These are phyloP conservation scores for Arthonia radiata DNA, from an alignment of 495 filamentous ascomycete species.

Conservation along the genomic window DNA sequence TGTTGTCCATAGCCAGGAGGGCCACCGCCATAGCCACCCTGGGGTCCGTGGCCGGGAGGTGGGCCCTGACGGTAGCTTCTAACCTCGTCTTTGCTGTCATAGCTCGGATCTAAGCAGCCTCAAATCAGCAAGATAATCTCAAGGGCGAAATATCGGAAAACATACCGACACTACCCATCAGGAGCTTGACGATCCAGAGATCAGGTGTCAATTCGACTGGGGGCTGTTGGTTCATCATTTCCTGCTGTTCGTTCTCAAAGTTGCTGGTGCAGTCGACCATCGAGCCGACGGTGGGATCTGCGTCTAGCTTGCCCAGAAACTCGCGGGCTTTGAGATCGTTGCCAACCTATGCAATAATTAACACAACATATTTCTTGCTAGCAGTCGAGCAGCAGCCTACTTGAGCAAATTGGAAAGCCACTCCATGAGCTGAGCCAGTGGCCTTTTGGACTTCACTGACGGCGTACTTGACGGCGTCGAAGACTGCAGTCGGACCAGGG, in stretches of 20 bases:
- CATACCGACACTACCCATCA: conserved; percentile 50
- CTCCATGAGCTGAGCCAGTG: conserved; percentile 24
- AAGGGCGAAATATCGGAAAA: too few relatives aligned
- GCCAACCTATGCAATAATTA: conserved; percentile 52
- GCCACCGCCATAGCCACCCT: conserved; percentile 6
- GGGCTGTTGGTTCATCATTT: conserved; percentile 30
- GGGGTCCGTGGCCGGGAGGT: conserved; percentile 3
- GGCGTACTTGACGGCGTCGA: conserved; percentile 25
- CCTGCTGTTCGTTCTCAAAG: conserved; percentile 39
- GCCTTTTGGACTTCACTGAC: conserved; percentile 19
- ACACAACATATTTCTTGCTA: too few relatives aligned
- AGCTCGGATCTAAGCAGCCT: conserved; percentile 34
- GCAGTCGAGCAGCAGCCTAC: too few relatives aligned
- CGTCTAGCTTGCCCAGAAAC: conserved; percentile 36
- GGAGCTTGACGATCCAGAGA: conserved; percentile 45
- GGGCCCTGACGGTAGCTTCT: conserved; percentile 9
- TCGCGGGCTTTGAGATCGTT: conserved; percentile 39
- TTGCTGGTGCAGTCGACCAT: conserved; percentile 53
- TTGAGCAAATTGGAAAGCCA: conserved; percentile 49
- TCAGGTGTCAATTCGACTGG: conserved; percentile 36
- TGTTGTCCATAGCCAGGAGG: conserved; percentile 8
- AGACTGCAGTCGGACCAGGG: conserved; percentile 17
- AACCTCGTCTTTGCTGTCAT: conserved; percentile 38
- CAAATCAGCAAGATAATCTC: too few relatives aligned
- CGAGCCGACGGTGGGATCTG: conserved; percentile 32